Conservation (phyloP, 495 filamentous ascomycete species). For the Aspergillus sclerotioniger region DNA sequence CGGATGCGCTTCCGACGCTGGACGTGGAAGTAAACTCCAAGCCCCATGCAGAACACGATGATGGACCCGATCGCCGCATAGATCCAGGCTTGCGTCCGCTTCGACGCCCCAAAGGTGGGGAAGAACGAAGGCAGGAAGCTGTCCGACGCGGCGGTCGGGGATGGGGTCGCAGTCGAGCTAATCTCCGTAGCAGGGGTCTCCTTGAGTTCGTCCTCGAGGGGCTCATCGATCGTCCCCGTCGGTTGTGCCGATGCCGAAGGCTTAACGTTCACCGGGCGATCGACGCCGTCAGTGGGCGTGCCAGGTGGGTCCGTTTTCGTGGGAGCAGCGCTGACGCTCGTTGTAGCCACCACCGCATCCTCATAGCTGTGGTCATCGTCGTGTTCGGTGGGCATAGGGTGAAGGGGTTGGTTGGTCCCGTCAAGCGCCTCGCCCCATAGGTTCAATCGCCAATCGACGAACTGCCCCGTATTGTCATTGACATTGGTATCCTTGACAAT, state of each 20-base stretch:
- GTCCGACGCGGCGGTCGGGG: slow-evolving; percentile 41
- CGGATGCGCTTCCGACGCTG: slow-evolving; percentile 72
- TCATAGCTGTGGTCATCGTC: slow-evolving; percentile 79
- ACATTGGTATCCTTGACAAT: slow-evolving; percentile 81
- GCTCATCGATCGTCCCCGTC: slow-evolving; percentile 23
- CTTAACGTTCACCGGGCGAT: slow-evolving; percentile 71
- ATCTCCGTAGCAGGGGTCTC: slow-evolving; percentile 33
- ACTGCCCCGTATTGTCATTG: slow-evolving; percentile 73
- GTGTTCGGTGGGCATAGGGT: slow-evolving; percentile 80
- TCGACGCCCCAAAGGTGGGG: slow-evolving; percentile 90
- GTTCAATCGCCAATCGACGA: slow-evolving; percentile 90
- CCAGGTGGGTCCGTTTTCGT: slow-evolving; percentile 42
- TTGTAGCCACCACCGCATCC: slow-evolving; percentile 52
- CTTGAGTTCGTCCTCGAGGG: slow-evolving; percentile 10
- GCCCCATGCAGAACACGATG: slow-evolving; percentile 73
- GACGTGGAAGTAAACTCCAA: slow-evolving; percentile 77
- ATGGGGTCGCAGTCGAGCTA: slow-evolving; percentile 39
- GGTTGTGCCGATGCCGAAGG: slow-evolving; percentile 39
- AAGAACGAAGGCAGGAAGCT: slow-evolving; percentile 85
- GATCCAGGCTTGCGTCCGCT: slow-evolving; percentile 90
- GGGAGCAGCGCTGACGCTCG: slow-evolving; percentile 47
- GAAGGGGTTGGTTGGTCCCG: slow-evolving; percentile 60
- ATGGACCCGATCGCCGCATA: slow-evolving; percentile 85
- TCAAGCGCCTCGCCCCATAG: slow-evolving; percentile 90
- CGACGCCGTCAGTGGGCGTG: slow-evolving; percentile 66